These are phyloP conservation scores for Babjeviella inositovora DNA, from an alignment of 805 yeast genomes.

Conservation along the genomic window DNA sequence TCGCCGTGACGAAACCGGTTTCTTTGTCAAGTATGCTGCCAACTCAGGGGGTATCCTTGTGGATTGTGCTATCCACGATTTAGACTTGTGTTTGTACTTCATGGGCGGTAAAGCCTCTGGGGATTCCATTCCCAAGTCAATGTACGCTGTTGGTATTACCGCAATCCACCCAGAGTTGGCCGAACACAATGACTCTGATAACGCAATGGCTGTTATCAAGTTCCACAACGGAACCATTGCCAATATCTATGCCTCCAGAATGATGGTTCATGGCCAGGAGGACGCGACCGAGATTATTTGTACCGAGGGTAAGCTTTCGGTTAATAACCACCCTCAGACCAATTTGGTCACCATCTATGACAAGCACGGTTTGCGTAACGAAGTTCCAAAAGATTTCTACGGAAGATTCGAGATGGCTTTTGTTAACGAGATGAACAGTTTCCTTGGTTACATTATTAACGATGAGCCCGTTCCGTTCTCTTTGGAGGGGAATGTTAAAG, in stretches of 20 bases:
- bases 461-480: slow-evolving; percentile 5
- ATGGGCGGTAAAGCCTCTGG: too few species aligned
- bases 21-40: slow-evolving; percentile 5
- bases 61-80: slow-evolving; percentile 7
- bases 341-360: slow-evolving; percentile 5
- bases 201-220: slow-evolving; percentile 5
- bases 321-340: too few species aligned
- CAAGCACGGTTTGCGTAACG: slow-evolving; percentile 4
- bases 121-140: slow-evolving; percentile 4
- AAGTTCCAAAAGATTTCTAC: slow-evolving; percentile 5
- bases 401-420: slow-evolving; percentile 5
- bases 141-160: slow-evolving; percentile 6
- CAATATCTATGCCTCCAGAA: slow-evolving; percentile 5
- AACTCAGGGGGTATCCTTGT: slow-evolving; percentile 8
- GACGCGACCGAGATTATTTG: slow-evolving; percentile 6
- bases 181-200: slow-evolving; percentile 7
- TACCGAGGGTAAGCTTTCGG: slow-evolving; percentile 6
- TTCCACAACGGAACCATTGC: slow-evolving; percentile 4
- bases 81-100: slow-evolving; percentile 6
- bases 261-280: slow-evolving; percentile 7
- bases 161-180: slow-evolving; percentile 5
- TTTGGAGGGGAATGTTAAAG: too few species aligned
- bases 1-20: slow-evolving; percentile 2
- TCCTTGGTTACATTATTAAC: slow-evolving; percentile 3
- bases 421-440: slow-evolving; percentile 4